phyloP scores from a whole-genome alignment of 2,329 filamentous ascomycete species.

The Ophiostoma ulmi region DNA sequence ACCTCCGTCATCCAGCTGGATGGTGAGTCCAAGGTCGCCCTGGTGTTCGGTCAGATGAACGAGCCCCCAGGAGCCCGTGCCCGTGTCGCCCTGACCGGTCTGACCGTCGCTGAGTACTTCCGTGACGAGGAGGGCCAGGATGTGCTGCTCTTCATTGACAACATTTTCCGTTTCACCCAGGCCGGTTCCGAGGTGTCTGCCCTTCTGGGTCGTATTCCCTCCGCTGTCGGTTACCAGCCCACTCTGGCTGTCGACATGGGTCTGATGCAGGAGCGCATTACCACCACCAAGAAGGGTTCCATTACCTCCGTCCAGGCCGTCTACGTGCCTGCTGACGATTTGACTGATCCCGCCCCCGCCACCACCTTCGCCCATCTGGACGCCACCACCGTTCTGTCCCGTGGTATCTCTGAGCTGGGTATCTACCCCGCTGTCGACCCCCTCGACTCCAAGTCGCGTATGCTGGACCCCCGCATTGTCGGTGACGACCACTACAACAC shows the following conservation, averaged over 20 bases:
- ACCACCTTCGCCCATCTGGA: slow-evolving; percentile 99
- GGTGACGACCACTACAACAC: slow-evolving; percentile 96
- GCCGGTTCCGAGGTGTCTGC: slow-evolving; percentile 99
- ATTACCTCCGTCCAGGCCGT: slow-evolving; percentile 99
- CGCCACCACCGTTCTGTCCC: slow-evolving; percentile 99
- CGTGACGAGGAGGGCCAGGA: slow-evolving; percentile 74
- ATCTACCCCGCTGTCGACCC: slow-evolving; percentile 99
- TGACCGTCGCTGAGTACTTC: slow-evolving; percentile 80
- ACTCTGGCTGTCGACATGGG: slow-evolving; percentile 98
- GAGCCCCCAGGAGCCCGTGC: slow-evolving; percentile 99
- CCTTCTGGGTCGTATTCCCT: slow-evolving; percentile 98
- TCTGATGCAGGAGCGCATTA: slow-evolving; percentile 99
- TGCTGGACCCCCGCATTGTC: slow-evolving; percentile 97
- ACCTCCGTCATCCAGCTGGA: slow-evolving; percentile 99
- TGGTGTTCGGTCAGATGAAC: slow-evolving; percentile 99
- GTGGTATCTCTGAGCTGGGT: slow-evolving; percentile 99
- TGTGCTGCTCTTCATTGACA: slow-evolving; percentile 99
- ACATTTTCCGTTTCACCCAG: slow-evolving; percentile 99
- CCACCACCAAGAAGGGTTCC: slow-evolving; percentile 98
- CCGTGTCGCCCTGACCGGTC: slow-evolving; percentile 95
- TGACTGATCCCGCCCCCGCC: slow-evolving; percentile 98
- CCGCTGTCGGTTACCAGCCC: slow-evolving; percentile 99
- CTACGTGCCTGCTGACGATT: slow-evolving; percentile 99
- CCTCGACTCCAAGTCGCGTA: slow-evolving; percentile 98
- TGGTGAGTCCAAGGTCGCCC: slow-evolving; percentile 97